A percentile compares a stretch with the other conserved stretches of the same genome.
Evolutionary conservation across 2,329 filamentous ascomycete species (phyloP).

Genomic region (Erysiphe pisi): DNA sequence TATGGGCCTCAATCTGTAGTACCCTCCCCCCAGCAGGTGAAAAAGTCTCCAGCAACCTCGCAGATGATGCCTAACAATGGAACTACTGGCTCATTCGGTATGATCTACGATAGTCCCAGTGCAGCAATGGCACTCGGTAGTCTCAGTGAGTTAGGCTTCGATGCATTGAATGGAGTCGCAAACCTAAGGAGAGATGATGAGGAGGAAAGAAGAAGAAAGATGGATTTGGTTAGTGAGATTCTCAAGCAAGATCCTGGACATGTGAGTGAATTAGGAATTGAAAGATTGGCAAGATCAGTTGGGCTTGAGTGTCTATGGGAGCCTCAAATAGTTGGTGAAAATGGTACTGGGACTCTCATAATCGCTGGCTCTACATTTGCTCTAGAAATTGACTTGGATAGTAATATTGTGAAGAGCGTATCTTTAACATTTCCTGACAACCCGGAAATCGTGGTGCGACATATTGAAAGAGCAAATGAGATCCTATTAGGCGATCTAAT

Average conservation of each 20-base stretch:
- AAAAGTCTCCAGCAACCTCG: conserved; percentile 47
- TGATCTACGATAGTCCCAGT: conserved; percentile 52
- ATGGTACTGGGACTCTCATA: conserved; percentile 47
- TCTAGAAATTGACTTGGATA: conserved; percentile 51
- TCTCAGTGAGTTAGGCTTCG: conserved; percentile 37
- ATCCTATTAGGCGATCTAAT: conserved; percentile 57
- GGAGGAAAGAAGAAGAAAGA: conserved; percentile 43
- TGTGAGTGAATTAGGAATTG: conserved; percentile 65
- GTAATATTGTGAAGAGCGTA: conserved; percentile 53
- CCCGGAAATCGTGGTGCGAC: conserved; percentile 48
- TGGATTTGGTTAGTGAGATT: conserved; percentile 37
- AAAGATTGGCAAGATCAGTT: conserved; percentile 55
- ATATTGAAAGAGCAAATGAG: conserved; percentile 50
- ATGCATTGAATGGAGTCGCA: conserved; percentile 30
- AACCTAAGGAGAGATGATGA: conserved; percentile 39
- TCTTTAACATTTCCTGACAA: conserved; percentile 53
- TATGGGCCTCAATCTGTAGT: conserved; percentile 40
- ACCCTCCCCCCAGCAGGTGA: conserved; percentile 53
- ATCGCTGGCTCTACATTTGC: conserved; percentile 52
- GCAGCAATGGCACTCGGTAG: conserved; percentile 51
- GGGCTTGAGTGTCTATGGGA: conserved; percentile 58
- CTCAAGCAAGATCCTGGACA: conserved; percentile 45
- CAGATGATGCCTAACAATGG: conserved; percentile 40
- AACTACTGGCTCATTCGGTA: conserved; percentile 32
- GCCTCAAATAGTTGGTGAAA: conserved; percentile 41